These are phyloP conservation scores for Pseudotsuga menziesii DNA, from an alignment of 75 land plant species.

Conservation along the genomic window DNA sequence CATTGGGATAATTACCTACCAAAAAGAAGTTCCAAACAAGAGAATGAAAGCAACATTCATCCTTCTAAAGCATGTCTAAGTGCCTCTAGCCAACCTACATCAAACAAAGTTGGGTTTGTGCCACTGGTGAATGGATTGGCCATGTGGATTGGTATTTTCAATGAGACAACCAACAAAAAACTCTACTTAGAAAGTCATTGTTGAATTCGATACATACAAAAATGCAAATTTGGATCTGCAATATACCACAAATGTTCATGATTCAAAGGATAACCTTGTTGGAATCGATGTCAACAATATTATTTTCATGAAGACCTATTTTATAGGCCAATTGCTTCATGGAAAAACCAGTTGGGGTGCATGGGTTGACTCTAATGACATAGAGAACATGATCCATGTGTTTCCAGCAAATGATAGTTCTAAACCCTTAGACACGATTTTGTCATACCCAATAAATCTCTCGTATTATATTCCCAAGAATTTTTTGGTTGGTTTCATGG, in stretches of 20 bases:
- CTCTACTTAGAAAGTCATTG: background rate
- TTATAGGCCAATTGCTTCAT: background rate
- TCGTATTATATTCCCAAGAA: background rate
- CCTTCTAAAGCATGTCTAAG: too few relatives aligned
- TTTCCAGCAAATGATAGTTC: background rate
- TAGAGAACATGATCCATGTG: background rate
- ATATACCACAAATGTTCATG: background rate
- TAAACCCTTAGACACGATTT: background rate
- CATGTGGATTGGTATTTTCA: slow-evolving; percentile 1
- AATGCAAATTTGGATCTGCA: background rate
- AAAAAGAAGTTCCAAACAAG: too few relatives aligned
- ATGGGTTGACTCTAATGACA: background rate
- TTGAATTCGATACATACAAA: slow-evolving; percentile 11
- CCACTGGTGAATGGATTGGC: background rate
- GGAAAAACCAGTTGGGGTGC: background rate
- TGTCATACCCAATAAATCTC: background rate
- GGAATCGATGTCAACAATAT: slow-evolving; percentile 7
- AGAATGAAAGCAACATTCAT: too few relatives aligned
- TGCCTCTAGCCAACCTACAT: too few relatives aligned
- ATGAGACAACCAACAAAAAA: background rate
- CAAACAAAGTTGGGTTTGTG: too few relatives aligned
- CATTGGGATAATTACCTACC: too few relatives aligned
- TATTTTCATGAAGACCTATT: background rate
- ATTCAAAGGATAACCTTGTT: slow-evolving; percentile 6
- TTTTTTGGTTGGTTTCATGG: background rate